Conservation (phyloP, 2,329 filamentous ascomycete species). For the Apiospora aurea region DNA sequence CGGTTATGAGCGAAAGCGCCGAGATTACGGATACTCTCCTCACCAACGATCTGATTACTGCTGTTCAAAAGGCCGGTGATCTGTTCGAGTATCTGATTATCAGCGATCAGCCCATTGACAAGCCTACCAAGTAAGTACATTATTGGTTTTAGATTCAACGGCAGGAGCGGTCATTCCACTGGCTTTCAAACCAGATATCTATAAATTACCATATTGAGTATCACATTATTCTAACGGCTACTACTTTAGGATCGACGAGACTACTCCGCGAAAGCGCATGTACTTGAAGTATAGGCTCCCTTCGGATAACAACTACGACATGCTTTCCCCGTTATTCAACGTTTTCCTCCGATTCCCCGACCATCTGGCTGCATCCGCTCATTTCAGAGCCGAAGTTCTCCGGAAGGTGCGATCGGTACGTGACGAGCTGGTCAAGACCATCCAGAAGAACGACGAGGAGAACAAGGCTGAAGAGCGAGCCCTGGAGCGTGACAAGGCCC, state of each 20-base stretch:
- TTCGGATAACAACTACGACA: conserved; percentile 66
- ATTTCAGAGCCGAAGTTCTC: conserved; percentile 89
- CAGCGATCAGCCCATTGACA: conserved; percentile 87
- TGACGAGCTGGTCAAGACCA: conserved; percentile 79
- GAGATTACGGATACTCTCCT: conserved; percentile 90
- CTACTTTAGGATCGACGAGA: conserved; percentile 76
- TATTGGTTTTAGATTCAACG: not conserved
- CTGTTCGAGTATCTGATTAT: conserved; percentile 87
- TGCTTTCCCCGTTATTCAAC: conserved; percentile 76
- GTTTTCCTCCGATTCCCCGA: conserved; percentile 89
- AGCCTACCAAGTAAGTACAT: conserved; percentile 76
- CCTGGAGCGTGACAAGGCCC: conserved; percentile 74
- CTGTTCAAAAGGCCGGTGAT: conserved; percentile 79
- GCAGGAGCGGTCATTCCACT: not conserved
- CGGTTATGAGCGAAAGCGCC: conserved; percentile 95
- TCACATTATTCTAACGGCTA: conserved; percentile 23
- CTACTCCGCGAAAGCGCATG: conserved; percentile 83
- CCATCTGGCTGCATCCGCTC: conserved; percentile 74
- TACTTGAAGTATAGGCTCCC: conserved; percentile 79
- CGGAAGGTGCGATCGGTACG: conserved; percentile 83
- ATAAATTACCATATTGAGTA: not conserved
- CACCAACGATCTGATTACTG: conserved; percentile 85
- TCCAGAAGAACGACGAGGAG: conserved; percentile 81
- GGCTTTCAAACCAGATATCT: not conserved
- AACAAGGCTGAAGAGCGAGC: conserved; percentile 81